Conservation (phyloP, 352 stramenopile species). For the Thraustotheca clavata region DNA sequence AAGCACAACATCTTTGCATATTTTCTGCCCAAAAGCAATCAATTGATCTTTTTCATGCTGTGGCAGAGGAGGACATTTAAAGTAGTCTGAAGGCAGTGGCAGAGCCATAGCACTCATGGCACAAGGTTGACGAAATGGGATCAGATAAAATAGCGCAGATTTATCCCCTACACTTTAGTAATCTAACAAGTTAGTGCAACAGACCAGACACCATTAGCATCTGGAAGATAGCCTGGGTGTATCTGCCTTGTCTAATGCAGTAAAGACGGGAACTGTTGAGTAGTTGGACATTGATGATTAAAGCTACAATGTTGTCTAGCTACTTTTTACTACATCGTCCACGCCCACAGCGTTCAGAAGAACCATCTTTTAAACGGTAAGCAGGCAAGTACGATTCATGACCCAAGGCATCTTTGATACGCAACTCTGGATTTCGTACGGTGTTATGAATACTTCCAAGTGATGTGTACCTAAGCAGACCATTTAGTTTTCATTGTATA, state of each 20-base stretch:
- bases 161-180: too few relatives aligned
- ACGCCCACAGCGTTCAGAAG: slow-evolving; percentile 61
- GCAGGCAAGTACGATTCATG: slow-evolving; percentile 62
- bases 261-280: too few relatives aligned
- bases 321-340: slow-evolving; percentile 55
- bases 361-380: slow-evolving; percentile 55
- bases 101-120: slow-evolving; percentile 24
- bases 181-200: too few relatives aligned
- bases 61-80: slow-evolving; percentile 46
- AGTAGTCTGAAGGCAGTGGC: slow-evolving; percentile 63
- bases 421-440: slow-evolving; percentile 89
- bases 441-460: slow-evolving; percentile 94
- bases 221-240: too few relatives aligned
- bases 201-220: too few relatives aligned
- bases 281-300: too few relatives aligned
- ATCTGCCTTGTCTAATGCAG: too few relatives aligned
- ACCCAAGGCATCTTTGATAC: slow-evolving; percentile 38
- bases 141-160: too few relatives aligned
- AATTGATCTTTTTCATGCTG: slow-evolving; percentile 61
- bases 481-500: too few relatives aligned
- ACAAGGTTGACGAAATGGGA: too few relatives aligned
- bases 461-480: slow-evolving; percentile 65
- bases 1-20: slow-evolving; percentile 81
- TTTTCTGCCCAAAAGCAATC: slow-evolving; percentile 53
- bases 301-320: too few relatives aligned